Conservation (phyloP, 768 basidiomycete species). For the Leccinum disarticulatum region DNA sequence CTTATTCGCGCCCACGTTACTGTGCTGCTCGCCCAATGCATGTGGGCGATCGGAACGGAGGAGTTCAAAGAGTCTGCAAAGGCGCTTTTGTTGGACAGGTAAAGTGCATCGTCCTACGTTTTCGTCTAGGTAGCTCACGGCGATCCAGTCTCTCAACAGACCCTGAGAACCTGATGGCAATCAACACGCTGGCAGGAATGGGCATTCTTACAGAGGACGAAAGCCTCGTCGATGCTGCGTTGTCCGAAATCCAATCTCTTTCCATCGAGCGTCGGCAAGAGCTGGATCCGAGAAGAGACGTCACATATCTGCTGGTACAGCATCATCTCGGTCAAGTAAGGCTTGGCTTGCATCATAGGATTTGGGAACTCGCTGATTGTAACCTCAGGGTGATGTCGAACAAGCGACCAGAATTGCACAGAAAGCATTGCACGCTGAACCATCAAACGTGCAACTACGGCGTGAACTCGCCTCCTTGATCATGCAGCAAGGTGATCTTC, state of each 20-base stretch:
- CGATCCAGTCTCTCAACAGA: conserved; percentile 67
- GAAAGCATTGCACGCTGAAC: conserved; percentile 56
- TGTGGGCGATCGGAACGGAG: conserved; percentile 80
- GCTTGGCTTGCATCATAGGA: neutral
- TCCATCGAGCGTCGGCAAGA: conserved; percentile 61
- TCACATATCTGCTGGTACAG: conserved; percentile 68
- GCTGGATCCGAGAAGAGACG: conserved; percentile 69
- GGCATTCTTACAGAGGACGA: conserved; percentile 80
- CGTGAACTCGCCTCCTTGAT: conserved; percentile 55
- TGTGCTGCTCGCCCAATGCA: conserved; percentile 77
- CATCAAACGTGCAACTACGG: conserved; percentile 48
- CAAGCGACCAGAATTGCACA: conserved; percentile 57
- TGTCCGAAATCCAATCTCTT: conserved; percentile 75
- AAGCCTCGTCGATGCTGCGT: conserved; percentile 78
- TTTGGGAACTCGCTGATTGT: conserved; percentile 1
- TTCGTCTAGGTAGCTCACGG: conserved; percentile 16
- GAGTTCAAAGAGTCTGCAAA: conserved; percentile 80
- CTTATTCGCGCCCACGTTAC: conserved; percentile 63
- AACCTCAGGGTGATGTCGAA: conserved; percentile 44
- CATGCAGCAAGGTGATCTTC: conserved; percentile 46
- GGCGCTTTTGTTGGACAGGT: conserved; percentile 81
- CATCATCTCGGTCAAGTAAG: conserved; percentile 73
- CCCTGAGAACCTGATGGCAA: conserved; percentile 75
- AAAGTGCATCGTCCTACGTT: conserved; percentile 21
- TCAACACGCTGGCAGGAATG: conserved; percentile 87